A percentile compares a stretch with the other conserved stretches of the same genome.
phyloP scores from a whole-genome alignment of 2,329 filamentous ascomycete species.

The Lachnellula willkommii region DNA sequence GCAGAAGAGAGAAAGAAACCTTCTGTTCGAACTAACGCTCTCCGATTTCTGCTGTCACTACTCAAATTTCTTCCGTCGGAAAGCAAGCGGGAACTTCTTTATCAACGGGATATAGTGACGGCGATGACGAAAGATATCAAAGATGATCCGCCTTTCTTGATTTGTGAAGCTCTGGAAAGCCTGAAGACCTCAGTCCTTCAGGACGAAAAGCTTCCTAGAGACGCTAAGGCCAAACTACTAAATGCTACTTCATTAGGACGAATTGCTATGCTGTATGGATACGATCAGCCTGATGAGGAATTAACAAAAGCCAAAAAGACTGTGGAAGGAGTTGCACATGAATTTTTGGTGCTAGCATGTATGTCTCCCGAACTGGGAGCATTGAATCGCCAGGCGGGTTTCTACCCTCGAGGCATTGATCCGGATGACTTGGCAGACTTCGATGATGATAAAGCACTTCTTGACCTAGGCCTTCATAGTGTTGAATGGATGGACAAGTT shows the following conservation, averaged over 20 bases:
- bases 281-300: constrained; percentile 47
- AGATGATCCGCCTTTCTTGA: constrained; percentile 69
- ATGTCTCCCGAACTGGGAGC: constrained; percentile 69
- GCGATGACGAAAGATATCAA: constrained; percentile 71
- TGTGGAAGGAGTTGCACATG: constrained; percentile 66
- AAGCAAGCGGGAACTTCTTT: constrained; percentile 76
- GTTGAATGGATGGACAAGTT: constrained; percentile 66
- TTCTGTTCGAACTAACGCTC: constrained; percentile 75
- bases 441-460: constrained; percentile 41
- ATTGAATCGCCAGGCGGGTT: constrained; percentile 70
- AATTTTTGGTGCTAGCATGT: constrained; percentile 70
- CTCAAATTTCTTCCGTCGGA: constrained; percentile 72
- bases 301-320: constrained; percentile 39
- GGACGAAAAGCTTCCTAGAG: constrained; percentile 67
- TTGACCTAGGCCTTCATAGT: constrained; percentile 63
- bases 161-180: constrained; percentile 67
- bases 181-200: constrained; percentile 67
- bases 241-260: constrained; percentile 68
- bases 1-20: constrained; percentile 64
- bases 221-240: constrained; percentile 69
- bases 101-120: constrained; percentile 63
- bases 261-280: constrained; percentile 66
- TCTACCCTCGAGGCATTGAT: constrained; percentile 70
- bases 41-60: constrained; percentile 74
- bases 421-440: constrained; percentile 48